Evolutionary conservation across 2,329 filamentous ascomycete species (phyloP).

Genomic region (Tolypocladium inflatum): DNA sequence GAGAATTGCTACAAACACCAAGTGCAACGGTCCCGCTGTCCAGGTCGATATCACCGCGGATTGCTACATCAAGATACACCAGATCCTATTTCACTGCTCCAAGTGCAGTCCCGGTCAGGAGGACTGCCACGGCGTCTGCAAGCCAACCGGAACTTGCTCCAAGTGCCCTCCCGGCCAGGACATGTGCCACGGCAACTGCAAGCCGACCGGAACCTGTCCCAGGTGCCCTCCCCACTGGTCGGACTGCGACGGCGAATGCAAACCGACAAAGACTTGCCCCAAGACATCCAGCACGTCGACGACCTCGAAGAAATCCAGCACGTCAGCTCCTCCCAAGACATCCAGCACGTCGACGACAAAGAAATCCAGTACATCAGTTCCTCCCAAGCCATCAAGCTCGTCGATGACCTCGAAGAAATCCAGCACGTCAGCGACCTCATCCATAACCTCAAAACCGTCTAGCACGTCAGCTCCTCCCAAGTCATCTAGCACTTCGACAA

Average conservation of each 20-base stretch:
- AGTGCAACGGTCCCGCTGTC: background rate
- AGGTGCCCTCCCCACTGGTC: background rate
- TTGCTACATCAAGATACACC: no score
- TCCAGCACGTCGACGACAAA: background rate
- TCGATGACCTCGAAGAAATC: no score
- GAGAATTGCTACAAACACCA: fast-evolving
- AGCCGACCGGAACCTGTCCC: background rate
- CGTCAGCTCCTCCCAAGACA: no score
- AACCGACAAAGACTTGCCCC: background rate
- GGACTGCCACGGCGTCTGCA: background rate
- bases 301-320: background rate
- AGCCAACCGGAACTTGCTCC: no score
- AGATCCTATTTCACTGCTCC: background rate
- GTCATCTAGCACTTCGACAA: background rate
- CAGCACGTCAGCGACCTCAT: no score
- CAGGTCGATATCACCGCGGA: no score
- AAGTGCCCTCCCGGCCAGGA: no score
- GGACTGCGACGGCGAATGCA: background rate
- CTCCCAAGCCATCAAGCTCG: background rate
- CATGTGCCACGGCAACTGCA: background rate
- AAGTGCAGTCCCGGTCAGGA: background rate
- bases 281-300: no score
- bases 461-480: background rate
- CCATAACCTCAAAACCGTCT: no score
- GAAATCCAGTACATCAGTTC: no score